Base-by-base conservation (phyloP, 169 alveolate species). In the Cryptosporidium ubiquitum region DNA sequence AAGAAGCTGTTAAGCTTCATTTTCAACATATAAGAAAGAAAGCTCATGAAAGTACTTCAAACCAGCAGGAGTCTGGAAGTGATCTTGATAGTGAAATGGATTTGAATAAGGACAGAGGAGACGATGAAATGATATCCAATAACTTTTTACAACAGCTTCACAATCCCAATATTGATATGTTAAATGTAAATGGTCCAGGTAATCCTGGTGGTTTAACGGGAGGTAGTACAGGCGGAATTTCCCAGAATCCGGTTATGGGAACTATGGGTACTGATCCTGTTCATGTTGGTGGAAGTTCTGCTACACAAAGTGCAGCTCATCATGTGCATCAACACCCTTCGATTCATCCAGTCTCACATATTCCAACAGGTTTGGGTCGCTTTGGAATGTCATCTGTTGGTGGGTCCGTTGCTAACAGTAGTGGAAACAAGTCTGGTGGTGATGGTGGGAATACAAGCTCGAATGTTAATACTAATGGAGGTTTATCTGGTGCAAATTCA, bases 1-100 rank as follows among this genome's bases (percentile, higher is more conserved):
- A 85, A 33, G 86, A 85, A 52, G 92, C 86, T 23, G 92, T 85
- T 23, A 79, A 79, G 55, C 89, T 79, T 29, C 89, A 79, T 37
- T 79, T 79, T 61, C 89, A 79, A 29, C 89, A 79, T 79, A 79
- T 79, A 29, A 79, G 89, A 29, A 79, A 79, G 39, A 79, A 79
- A 16, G 89, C 89, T 31, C 89, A 79, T 79, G 89, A 79, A 39
- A 79, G 37, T 64, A 61, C 71, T 23, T 18, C 61, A 14, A 79
- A 79, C 29, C 89, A 79, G n/a, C 79, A 61, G 20, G 89, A 79
- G 37, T 79, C 89, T 42, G 89, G 89, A 26, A 79, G 89, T 64
- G 89, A 79, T 31, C 37, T 61, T n/a, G 89, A 79, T 79, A 79
- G 89, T 61, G 89, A 79, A 33, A 61, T 79, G 61, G 89, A 79